Conservation (phyloP, 345 rosid species). For the Camelina laxa region DNA sequence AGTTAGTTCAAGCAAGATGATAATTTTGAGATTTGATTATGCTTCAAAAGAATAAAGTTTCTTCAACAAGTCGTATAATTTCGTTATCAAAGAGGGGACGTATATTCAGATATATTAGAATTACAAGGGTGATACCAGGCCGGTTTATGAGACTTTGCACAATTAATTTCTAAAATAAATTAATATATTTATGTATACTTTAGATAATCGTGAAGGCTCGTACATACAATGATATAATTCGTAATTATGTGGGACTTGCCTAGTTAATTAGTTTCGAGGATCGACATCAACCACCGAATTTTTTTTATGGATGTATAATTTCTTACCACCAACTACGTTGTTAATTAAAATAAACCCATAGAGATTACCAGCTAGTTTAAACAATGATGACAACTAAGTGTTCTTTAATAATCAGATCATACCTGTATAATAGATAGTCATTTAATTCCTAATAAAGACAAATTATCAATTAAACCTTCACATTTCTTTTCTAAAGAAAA, state of each 20-base stretch:
- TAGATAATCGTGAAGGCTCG: neutral
- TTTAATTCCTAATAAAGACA: neutral
- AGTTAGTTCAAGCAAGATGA: too few species aligned
- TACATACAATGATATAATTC: neutral
- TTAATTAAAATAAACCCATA: neutral
- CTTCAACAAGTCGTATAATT: too few species aligned
- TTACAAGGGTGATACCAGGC: too few species aligned
- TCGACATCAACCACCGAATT: neutral
- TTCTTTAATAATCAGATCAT: conserved; percentile 1
- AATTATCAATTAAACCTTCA: neutral
- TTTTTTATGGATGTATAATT: too few species aligned
- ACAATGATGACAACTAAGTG: neutral
- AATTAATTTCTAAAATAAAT: neutral
- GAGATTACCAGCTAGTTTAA: conserved; percentile 24
- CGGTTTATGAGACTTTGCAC: too few species aligned
- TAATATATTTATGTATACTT: neutral
- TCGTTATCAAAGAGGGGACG: too few species aligned
- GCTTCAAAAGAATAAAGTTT: too few species aligned
- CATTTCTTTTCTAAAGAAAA: neutral
- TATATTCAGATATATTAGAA: too few species aligned
- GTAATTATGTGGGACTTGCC: neutral
- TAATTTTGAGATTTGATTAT: too few species aligned
- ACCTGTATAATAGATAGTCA: neutral
- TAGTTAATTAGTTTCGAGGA: neutral
- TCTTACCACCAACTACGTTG: neutral